phyloP scores from a whole-genome alignment of 1,284 basidiomycete genomes.

The Heterobasidion parviporum region DNA sequence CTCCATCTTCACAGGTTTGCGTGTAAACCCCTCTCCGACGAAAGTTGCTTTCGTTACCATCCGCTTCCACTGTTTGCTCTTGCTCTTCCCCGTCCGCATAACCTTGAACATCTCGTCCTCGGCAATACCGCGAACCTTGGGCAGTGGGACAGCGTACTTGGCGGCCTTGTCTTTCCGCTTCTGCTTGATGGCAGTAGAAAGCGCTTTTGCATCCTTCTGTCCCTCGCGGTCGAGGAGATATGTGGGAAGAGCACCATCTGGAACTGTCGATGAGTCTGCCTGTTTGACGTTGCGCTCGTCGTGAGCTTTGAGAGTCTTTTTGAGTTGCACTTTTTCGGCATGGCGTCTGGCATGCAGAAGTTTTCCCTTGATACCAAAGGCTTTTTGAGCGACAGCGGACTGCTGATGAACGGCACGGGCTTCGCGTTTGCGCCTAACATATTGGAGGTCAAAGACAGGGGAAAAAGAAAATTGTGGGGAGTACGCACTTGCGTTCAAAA shows the following conservation, averaged over 20 bases:
- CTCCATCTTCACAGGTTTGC: conserved; percentile 99
- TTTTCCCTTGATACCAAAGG: conserved; percentile 97
- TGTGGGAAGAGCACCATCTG: conserved; percentile 86
- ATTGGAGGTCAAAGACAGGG: conserved; percentile 2
- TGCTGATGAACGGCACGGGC: conserved; percentile 87
- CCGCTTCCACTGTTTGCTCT: conserved; percentile 97
- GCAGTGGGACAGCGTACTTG: conserved; percentile 93
- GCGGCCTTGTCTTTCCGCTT: conserved; percentile 99
- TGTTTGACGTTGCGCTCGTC: conserved; percentile 98
- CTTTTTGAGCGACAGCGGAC: conserved; percentile 87
- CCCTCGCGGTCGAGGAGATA: conserved; percentile 96
- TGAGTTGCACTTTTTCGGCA: conserved; percentile 97
- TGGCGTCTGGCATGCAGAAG: conserved; percentile 93
- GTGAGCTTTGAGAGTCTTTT: conserved; percentile 98
- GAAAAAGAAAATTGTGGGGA: neutral
- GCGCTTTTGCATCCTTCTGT: conserved; percentile 95
- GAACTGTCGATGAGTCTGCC: conserved; percentile 72
- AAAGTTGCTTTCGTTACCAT: conserved; percentile 99
- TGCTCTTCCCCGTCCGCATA: conserved; percentile 95
- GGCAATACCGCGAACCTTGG: conserved; percentile 96
- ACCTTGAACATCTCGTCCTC: conserved; percentile 99
- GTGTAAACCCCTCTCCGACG: conserved; percentile 95
- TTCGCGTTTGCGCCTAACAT: conserved; percentile 80
- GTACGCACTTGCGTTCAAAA: conserved; percentile 71
- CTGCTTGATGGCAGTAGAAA: conserved; percentile 98